These are phyloP conservation scores for Scheffersomyces segobiensis DNA, from an alignment of 1,139 yeast genomes.

Conservation along the genomic window DNA sequence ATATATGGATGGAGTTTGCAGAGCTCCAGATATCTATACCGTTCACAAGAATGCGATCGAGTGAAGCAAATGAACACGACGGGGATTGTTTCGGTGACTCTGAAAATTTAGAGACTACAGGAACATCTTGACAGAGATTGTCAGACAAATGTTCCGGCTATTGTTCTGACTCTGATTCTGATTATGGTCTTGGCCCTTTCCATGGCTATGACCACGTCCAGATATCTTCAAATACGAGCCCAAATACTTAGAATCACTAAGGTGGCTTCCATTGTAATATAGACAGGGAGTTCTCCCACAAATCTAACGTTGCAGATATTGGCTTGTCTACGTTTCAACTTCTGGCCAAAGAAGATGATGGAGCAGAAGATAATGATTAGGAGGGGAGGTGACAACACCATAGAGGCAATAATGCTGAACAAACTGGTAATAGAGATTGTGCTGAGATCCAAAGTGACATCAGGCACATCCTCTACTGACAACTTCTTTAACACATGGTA, in stretches of 20 bases:
- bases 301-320: constrained; percentile 33
- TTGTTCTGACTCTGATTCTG: not conserved
- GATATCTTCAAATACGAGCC: constrained; percentile 23
- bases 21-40: constrained; percentile 31
- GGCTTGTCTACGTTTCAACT: constrained; percentile 26
- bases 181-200: constrained; percentile 5
- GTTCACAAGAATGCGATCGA: constrained; percentile 26
- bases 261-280: constrained; percentile 40
- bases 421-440: constrained; percentile 44
- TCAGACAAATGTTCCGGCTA: not conserved
- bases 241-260: constrained; percentile 28
- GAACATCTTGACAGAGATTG: not conserved
- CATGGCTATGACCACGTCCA: constrained; percentile 5
- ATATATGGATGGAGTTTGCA: constrained; percentile 20
- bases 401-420: constrained; percentile 39
- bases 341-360: constrained; percentile 32
- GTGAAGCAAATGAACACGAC: constrained; percentile 18
- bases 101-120: not conserved
- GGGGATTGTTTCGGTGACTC: constrained; percentile 17
- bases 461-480: constrained; percentile 10
- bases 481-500: constrained; percentile 21
- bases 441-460: constrained; percentile 20
- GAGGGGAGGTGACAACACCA: constrained; percentile 47
- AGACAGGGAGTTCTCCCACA: constrained; percentile 39
- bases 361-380: constrained; percentile 38